A percentile compares a stretch with the other conserved stretches of the same genome.
These are phyloP conservation scores for Papiliotrema fonsecae DNA, from an alignment of 1,284 basidiomycete genomes.

Conservation along the genomic window DNA sequence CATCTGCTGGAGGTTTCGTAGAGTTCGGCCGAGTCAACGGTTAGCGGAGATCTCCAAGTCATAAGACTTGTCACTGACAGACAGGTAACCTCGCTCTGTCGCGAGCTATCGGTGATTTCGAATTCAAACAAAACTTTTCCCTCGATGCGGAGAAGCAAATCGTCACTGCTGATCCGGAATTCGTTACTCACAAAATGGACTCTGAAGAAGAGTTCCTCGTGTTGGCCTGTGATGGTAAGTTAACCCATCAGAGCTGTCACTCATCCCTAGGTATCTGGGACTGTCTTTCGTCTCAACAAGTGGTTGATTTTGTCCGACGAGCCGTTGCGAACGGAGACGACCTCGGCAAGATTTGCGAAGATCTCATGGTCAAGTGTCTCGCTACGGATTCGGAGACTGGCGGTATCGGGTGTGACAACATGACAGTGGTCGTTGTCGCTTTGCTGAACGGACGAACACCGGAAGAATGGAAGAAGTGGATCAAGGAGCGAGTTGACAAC, in stretches of 20 bases:
- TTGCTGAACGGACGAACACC: slow-evolving; percentile 79
- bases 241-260: slow-evolving; percentile 7
- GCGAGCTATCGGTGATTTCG: slow-evolving; percentile 94
- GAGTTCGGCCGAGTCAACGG: slow-evolving; percentile 97
- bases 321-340: slow-evolving; percentile 76
- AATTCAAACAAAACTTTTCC: slow-evolving; percentile 91
- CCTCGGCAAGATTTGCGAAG: slow-evolving; percentile 76
- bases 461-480: slow-evolving; percentile 91
- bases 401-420: slow-evolving; percentile 98
- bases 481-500: slow-evolving; percentile 75
- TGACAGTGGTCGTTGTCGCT: slow-evolving; percentile 92
- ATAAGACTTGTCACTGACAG: too few species aligned
- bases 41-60: too few species aligned
- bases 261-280: slow-evolving; percentile 86
- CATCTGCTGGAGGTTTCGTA: slow-evolving; percentile 91
- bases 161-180: slow-evolving; percentile 92
- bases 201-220: slow-evolving; percentile 95
- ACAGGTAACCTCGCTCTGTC: slow-evolving; percentile 92
- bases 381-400: slow-evolving; percentile 90
- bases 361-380: slow-evolving; percentile 87
- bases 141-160: slow-evolving; percentile 85
- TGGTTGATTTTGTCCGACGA: slow-evolving; percentile 81
- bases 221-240: slow-evolving; percentile 88
- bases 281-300: slow-evolving; percentile 88
- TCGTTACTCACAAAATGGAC: slow-evolving; percentile 72